These are phyloP conservation scores for Teratosphaeria epicoccoides DNA, from an alignment of 2,329 filamentous ascomycete species.

Conservation along the genomic window DNA sequence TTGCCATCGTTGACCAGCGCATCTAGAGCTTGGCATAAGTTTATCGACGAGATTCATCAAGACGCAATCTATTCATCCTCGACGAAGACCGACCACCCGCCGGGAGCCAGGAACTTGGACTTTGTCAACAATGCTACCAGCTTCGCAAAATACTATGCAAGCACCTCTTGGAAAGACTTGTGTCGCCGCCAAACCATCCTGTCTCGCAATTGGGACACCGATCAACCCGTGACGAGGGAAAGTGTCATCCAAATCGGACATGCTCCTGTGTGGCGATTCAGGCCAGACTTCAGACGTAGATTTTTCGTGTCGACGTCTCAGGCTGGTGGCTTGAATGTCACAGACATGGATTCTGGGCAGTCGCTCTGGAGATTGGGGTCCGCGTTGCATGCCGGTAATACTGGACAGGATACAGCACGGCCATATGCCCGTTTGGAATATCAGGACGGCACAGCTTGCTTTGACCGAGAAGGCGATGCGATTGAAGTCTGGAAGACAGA, in stretches of 20 bases:
- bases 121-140: conserved; percentile 17
- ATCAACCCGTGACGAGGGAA: conserved; percentile 28
- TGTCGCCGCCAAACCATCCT: conserved; percentile 34
- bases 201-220: conserved; percentile 28
- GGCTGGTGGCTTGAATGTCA: conserved; percentile 36
- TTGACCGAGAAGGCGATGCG: conserved; percentile 35
- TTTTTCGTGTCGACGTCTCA: conserved; percentile 38
- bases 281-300: conserved; percentile 37
- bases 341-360: conserved; percentile 35
- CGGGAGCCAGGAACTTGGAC: conserved; percentile 21
- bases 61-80: conserved; percentile 31
- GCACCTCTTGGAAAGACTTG: conserved; percentile 33
- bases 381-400: neutral
- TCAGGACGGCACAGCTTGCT: conserved; percentile 36
- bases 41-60: conserved; percentile 34
- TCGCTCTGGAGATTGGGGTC: conserved; percentile 28
- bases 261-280: conserved; percentile 36
- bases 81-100: conserved; percentile 23
- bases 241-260: conserved; percentile 32
- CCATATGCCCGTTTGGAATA: conserved; percentile 40
- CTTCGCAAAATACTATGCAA: conserved; percentile 28
- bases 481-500: conserved; percentile 37
- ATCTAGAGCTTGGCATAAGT: conserved; percentile 31
- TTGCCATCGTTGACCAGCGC: conserved; percentile 28
- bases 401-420: conserved; percentile 25